Percentiles rank a stretch among this genome's conserved stretches.
Evolutionary conservation across 805 yeast species (phyloP).

Genomic region (Ogataea salicorniae): DNA sequence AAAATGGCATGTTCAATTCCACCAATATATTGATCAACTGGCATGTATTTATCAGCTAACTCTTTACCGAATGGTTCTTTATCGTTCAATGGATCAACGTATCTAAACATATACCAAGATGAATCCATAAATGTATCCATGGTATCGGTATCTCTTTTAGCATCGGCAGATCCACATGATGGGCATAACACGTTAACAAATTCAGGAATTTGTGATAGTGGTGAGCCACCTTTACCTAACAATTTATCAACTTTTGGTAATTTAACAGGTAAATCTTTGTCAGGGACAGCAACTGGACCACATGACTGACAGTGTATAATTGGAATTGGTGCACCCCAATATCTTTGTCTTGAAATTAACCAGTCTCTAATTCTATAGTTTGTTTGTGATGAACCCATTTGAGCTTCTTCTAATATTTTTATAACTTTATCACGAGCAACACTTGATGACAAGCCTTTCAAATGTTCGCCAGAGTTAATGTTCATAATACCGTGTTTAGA

Average conservation of each 20-base stretch:
- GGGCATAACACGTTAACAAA: slow-evolving; percentile 81
- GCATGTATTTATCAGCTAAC: slow-evolving; percentile 51
- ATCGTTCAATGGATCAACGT: slow-evolving; percentile 64
- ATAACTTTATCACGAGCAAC: slow-evolving; percentile 50
- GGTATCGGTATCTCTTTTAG: slow-evolving; percentile 90
- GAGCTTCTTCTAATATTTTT: slow-evolving; percentile 11
- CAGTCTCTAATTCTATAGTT: slow-evolving; percentile 81
- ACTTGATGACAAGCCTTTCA: slow-evolving; percentile 42
- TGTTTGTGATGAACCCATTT: slow-evolving; percentile 42
- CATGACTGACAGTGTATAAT: slow-evolving; percentile 81
- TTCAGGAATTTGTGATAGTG: slow-evolving; percentile 59
- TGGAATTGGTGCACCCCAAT: slow-evolving; percentile 99
- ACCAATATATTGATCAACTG: slow-evolving; percentile 88
- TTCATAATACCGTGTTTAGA: slow-evolving; percentile 44
- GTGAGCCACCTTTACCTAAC: slow-evolving; percentile 53
- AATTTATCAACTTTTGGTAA: slow-evolving; percentile 54
- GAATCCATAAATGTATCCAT: slow-evolving; percentile 99
- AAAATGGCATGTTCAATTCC: slow-evolving; percentile 97
- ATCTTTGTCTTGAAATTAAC: slow-evolving; percentile 91
- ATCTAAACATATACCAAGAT: slow-evolving; percentile 93
- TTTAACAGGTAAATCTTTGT: slow-evolving; percentile 72
- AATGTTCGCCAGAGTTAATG: slow-evolving; percentile 37
- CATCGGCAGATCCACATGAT: slow-evolving; percentile 54
- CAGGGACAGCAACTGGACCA: slow-evolving; percentile 93
- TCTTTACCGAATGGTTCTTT: slow-evolving; percentile 47